Evolutionary conservation across 148 eudicot genomes (phyloP), one percentile per base, ranked within the genome.

Genomic region (Dianthus caryophyllus): DNA sequence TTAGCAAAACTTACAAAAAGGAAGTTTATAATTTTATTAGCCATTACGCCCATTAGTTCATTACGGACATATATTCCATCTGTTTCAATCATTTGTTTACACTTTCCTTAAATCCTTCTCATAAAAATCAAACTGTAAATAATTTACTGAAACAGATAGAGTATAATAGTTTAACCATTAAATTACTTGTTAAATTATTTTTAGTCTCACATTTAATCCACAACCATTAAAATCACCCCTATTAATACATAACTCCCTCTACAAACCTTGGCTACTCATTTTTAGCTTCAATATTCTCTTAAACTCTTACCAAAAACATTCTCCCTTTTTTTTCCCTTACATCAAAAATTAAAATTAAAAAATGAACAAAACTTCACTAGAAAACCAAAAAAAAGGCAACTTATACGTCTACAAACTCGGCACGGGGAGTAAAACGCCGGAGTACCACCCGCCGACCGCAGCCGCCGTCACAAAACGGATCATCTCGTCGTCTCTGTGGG

Each of bases 401-500:
- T 75, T 78, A 78, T 86, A 90, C 43, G 89, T 90, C 5, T 90
- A 88, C 76, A 86, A 84, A 33, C 39, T 90, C 22, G 58, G 62
- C 71, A 15, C 76, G 67, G 84, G 80, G 2, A 70, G 68, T 65
- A 73, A 52, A 47, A 78, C 77, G 17, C 79, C 84, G 52, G 83
- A 67, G 18, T 70, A 74, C 38, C 72, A 68, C 10, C 59, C 79
- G 1, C 62, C 79, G 31, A 13, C 66, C 1, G 39, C 68, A 1
- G 73, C 77, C 7, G 64, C 77, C 66, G 73, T 66, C 25, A 66
- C 73, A 10, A 84, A 84, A 26, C 74, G 75, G 55, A 69, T 67
- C 44, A 66, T 78, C 18, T 72, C 73, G 21, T 66, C 71, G 4
- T 70, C 55, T 22, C 11, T 75, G 0, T 71, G 75, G 79, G 71